Percentiles rank a stretch among this genome's conserved stretches.
These are phyloP conservation scores for Vigna reflexopilosa DNA, from an alignment of 306 rosid species.

Conservation along the genomic window DNA sequence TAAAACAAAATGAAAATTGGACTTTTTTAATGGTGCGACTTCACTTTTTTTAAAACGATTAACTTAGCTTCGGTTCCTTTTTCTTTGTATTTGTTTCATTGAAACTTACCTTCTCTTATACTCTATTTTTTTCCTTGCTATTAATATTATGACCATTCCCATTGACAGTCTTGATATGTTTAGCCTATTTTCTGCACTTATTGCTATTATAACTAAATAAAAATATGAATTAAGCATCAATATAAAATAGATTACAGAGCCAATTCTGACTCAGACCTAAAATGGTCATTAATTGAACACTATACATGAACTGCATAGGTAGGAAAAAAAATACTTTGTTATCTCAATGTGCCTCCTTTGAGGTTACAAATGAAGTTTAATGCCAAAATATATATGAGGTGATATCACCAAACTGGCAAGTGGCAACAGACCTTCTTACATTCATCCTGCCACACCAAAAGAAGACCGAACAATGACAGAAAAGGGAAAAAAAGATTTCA, in stretches of 20 bases:
- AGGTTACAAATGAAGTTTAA: slow-evolving; percentile 25
- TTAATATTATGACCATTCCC: no score
- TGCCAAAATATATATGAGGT: slow-evolving; percentile 5
- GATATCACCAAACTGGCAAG: neutral
- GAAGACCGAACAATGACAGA: slow-evolving; percentile 6
- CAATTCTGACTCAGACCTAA: slow-evolving; percentile 15
- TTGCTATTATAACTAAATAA: no score
- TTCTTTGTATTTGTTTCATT: no score
- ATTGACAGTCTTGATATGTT: no score
- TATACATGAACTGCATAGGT: neutral
- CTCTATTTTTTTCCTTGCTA: no score
- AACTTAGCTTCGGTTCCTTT: no score
- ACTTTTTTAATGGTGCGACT: no score
- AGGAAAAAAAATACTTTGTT: neutral
- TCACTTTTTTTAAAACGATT: no score
- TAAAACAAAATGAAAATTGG: no score
- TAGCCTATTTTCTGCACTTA: no score
- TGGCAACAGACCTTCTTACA: slow-evolving; percentile 14
- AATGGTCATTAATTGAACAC: slow-evolving; percentile 4
- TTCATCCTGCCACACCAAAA: neutral
- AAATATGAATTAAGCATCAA: neutral
- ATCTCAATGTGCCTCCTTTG: slow-evolving; percentile 13
- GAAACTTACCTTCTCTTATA: no score
- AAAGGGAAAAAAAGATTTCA: neutral
- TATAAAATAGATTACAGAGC: slow-evolving; percentile 3